These are phyloP conservation scores for Phytopythium ostracodes DNA, from an alignment of 352 stramenopile species.

Conservation along the genomic window DNA sequence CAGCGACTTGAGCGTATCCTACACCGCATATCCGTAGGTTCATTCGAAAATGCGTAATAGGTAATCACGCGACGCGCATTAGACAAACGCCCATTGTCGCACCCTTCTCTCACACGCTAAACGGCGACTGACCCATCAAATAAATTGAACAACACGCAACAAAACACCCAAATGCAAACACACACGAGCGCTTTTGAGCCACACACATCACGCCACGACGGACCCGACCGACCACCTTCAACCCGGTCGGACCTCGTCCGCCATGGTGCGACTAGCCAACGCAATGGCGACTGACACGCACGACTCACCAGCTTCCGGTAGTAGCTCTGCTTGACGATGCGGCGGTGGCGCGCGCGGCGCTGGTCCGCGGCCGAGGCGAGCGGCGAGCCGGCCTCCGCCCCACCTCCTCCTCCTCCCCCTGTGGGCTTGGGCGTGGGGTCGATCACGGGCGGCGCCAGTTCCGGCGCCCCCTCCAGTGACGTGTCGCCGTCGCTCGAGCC, in stretches of 20 bases:
- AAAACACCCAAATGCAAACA: too few species aligned
- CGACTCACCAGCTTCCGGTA: slow-evolving; percentile 26
- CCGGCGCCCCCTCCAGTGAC: background rate
- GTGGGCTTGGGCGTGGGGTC: background rate
- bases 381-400: background rate
- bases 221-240: too few species aligned
- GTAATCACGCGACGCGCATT: background rate
- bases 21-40: background rate
- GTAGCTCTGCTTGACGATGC: slow-evolving; percentile 53
- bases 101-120: too few species aligned
- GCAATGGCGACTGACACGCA: too few species aligned
- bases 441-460: background rate
- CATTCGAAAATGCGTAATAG: background rate
- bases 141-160: too few species aligned
- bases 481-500: background rate
- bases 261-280: too few species aligned
- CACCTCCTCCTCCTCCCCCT: too few species aligned
- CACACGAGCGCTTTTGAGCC: background rate
- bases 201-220: too few species aligned
- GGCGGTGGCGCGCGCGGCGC: slow-evolving; percentile 49
- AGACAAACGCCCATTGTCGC: background rate
- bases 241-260: too few species aligned
- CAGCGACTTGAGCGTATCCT: slow-evolving; percentile 35
- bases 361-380: slow-evolving; percentile 8
- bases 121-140: too few species aligned